Evolutionary conservation across 2,329 filamentous ascomycete genomes (phyloP).

Genomic region (Aspergillus nomiae): DNA sequence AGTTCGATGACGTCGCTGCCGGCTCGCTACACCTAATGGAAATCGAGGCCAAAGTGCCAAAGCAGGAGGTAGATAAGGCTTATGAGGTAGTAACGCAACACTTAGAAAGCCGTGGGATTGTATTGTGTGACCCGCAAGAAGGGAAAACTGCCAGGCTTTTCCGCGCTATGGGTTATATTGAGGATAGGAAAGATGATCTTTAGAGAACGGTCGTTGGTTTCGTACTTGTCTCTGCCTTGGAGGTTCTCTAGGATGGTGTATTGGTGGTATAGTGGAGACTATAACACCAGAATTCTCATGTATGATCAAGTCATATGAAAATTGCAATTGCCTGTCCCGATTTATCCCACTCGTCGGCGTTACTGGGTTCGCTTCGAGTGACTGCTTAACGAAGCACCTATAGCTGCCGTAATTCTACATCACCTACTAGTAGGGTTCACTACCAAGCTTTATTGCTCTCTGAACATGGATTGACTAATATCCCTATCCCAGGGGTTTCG

Average conservation of each 20-base stretch:
- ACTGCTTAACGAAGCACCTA: neutral
- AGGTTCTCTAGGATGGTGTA: too few species aligned
- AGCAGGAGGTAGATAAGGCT: neutral
- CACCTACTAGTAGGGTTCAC: neutral
- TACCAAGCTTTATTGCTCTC: too few species aligned
- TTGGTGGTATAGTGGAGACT: too few species aligned
- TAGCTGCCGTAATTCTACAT: neutral
- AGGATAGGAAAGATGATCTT: neutral
- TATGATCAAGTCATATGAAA: neutral
- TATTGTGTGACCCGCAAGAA: neutral
- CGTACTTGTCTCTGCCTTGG: neutral
- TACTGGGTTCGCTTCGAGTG: neutral
- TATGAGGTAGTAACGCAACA: neutral
- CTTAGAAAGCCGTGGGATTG: neutral
- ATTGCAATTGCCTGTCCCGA: neutral
- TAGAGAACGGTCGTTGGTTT: neutral
- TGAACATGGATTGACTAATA: too few species aligned
- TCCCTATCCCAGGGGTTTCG: too few species aligned
- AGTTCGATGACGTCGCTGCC: conserved; percentile 8
- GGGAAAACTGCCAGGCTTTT: neutral
- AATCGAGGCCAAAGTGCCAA: neutral
- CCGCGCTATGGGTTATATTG: neutral
- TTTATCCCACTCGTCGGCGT: neutral
- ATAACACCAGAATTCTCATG: too few species aligned
- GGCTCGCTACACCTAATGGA: conserved; percentile 9